Conservation (phyloP, 1,284 basidiomycete species). For the Rhodofomes roseus region DNA sequence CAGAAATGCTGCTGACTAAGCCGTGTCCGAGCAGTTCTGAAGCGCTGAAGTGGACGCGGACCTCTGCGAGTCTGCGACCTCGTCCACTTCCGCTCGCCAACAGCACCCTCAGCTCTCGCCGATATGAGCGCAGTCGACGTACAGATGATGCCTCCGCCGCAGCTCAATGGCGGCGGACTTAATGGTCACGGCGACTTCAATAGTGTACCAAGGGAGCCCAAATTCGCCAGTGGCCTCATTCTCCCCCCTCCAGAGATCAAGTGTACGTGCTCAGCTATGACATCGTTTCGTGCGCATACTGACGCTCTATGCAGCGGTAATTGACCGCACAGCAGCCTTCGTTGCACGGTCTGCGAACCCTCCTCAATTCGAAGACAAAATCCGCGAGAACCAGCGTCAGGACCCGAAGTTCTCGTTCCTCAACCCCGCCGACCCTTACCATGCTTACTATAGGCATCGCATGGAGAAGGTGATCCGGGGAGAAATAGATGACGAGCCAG, state of each 20-base stretch:
- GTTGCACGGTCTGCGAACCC: constrained; percentile 91
- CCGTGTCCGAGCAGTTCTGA: constrained; percentile 4
- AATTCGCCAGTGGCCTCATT: constrained; percentile 83
- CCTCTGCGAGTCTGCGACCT: constrained; percentile 5
- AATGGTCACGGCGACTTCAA: constrained; percentile 40
- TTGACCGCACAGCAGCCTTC: constrained; percentile 94
- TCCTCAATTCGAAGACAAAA: constrained; percentile 89
- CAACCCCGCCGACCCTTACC: constrained; percentile 91
- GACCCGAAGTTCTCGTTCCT: constrained; percentile 98
- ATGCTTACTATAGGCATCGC: constrained; percentile 93
- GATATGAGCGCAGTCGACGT: constrained; percentile 39
- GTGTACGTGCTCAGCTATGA: constrained; percentile 40
- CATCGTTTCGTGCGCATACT: background rate
- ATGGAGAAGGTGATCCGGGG: constrained; percentile 76
- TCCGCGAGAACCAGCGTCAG: constrained; percentile 88
- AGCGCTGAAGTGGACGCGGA: constrained; percentile 1
- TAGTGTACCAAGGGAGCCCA: constrained; percentile 38
- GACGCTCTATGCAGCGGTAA: constrained; percentile 60
- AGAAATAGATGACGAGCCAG: constrained; percentile 63
- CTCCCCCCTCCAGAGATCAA: constrained; percentile 92
- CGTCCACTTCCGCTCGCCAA: constrained; percentile 2
- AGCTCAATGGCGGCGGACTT: constrained; percentile 30
- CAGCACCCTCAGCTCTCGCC: constrained; percentile 4
- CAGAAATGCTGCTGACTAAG: constrained; percentile 26
- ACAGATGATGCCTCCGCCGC: constrained; percentile 33